Evolutionary conservation across 129 eudicot species (phyloP).

Genomic region (Flaveria linearis): DNA sequence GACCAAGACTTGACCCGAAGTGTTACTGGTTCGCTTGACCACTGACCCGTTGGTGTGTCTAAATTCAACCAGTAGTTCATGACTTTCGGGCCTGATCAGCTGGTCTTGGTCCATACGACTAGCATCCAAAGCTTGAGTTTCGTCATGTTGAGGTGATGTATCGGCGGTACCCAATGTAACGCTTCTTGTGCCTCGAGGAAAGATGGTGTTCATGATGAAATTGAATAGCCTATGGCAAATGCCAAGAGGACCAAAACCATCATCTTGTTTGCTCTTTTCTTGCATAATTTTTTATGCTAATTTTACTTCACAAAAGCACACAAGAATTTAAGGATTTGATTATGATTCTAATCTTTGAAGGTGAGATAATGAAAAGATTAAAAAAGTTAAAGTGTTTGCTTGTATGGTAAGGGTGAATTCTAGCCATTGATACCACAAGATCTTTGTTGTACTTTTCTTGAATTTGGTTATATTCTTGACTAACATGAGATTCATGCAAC

Average conservation of each 20-base stretch:
- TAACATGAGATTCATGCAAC: constrained; percentile 18
- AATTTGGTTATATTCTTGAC: constrained; percentile 40
- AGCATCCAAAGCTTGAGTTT: neutral
- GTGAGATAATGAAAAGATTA: constrained; percentile 26
- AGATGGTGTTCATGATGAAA: constrained; percentile 38
- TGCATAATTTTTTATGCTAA: constrained; percentile 22
- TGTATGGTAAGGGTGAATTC: constrained; percentile 31
- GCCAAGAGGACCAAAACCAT: constrained; percentile 37
- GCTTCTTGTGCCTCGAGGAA: constrained; percentile 22
- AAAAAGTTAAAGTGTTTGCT: constrained; percentile 37
- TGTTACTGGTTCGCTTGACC: constrained; percentile 8
- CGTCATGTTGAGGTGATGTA: neutral
- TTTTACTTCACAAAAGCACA: constrained; percentile 14
- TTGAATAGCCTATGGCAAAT: constrained; percentile 41
- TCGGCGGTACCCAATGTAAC: constrained; percentile 11
- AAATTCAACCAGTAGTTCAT: constrained; percentile 34
- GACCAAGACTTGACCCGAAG: constrained; percentile 21
- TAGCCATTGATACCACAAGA: constrained; percentile 21
- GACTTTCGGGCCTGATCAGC: constrained; percentile 11
- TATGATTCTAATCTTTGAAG: constrained; percentile 36
- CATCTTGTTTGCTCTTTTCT: constrained; percentile 26
- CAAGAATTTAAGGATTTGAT: constrained; percentile 34
- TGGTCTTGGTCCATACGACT: constrained; percentile 1
- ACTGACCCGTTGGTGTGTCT: constrained; percentile 23
- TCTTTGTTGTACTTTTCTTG: constrained; percentile 32